phyloP scores from a whole-genome alignment of 2,329 filamentous ascomycete genomes.

The Calonectria naviculata region DNA sequence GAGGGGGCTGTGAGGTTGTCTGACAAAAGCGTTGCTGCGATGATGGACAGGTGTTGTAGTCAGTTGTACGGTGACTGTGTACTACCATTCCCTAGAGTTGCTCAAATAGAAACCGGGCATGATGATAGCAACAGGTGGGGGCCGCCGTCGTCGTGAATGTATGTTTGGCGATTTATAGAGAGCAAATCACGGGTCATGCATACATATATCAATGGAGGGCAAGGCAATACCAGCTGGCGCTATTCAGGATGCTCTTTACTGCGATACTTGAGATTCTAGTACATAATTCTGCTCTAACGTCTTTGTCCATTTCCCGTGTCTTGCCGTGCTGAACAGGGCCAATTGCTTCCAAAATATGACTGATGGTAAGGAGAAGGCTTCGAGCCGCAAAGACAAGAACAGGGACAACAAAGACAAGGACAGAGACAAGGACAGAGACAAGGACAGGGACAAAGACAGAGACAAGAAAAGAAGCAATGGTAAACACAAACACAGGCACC shows the following conservation, averaged over 20 bases:
- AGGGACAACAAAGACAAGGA: not conserved
- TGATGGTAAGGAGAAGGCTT: not conserved
- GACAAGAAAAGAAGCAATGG: not conserved
- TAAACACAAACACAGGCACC: not conserved
- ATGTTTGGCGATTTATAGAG: not conserved
- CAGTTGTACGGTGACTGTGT: constrained; percentile 43
- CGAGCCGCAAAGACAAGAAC: not conserved
- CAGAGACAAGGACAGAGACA: not conserved
- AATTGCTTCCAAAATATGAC: not conserved
- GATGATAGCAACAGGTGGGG: constrained; percentile 22
- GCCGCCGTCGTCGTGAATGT: constrained; percentile 18
- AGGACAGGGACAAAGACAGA: not conserved
- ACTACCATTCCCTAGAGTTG: constrained; percentile 42
- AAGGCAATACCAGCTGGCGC: not conserved
- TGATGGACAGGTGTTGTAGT: constrained; percentile 28
- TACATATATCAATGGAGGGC: not conserved
- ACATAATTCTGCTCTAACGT: not conserved
- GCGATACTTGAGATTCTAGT: constrained; percentile 3
- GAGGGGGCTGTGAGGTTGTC: constrained; percentile 49
- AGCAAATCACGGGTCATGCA: constrained; percentile 1
- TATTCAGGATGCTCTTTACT: not conserved
- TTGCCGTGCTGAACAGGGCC: not conserved
- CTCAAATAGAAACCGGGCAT: constrained; percentile 38
- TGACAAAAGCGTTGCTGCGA: constrained; percentile 17
- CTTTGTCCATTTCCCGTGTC: not conserved